Conservation (phyloP, 371 early-diverging fungal genomes). For the Mortierella sp. region DNA sequence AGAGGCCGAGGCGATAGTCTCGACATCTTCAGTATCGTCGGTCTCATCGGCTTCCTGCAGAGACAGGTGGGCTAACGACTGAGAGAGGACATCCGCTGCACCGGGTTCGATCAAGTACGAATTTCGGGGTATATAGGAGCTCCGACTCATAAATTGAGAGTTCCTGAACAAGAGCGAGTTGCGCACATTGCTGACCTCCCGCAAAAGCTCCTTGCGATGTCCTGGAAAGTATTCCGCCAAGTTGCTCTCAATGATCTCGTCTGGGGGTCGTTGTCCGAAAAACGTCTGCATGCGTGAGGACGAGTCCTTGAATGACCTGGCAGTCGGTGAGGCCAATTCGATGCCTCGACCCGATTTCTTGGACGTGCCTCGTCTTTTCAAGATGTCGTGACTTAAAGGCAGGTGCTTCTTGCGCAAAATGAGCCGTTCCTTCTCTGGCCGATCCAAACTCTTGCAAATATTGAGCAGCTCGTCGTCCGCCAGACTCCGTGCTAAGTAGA, state of each 20-base stretch:
- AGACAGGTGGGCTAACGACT: constrained; percentile 45
- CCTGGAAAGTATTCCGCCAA: constrained; percentile 91
- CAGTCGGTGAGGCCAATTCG: constrained; percentile 39
- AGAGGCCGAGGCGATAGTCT: not conserved
- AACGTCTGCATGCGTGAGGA: constrained; percentile 62
- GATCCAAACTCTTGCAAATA: constrained; percentile 77
- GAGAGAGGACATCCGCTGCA: constrained; percentile 46
- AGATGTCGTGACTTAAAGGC: constrained; percentile 71
- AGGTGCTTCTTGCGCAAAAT: constrained; percentile 82
- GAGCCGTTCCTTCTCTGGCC: constrained; percentile 81
- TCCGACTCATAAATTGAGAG: constrained; percentile 42
- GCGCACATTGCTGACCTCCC: constrained; percentile 53
- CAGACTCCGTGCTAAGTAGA: constrained; percentile 67
- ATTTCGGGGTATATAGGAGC: constrained; percentile 49
- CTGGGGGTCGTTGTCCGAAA: constrained; percentile 95
- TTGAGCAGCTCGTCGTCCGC: constrained; percentile 78
- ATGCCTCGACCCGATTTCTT: constrained; percentile 29
- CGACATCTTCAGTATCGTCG: constrained; percentile 41
- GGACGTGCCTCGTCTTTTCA: constrained; percentile 68
- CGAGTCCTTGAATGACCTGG: constrained; percentile 34
- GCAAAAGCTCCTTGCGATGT: constrained; percentile 56
- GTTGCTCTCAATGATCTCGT: constrained; percentile 89
- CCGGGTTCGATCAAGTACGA: constrained; percentile 50
- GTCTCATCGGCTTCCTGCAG: constrained; percentile 64
- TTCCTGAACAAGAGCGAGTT: constrained; percentile 44